Evolutionary conservation across 1,284 basidiomycete species (phyloP), one percentile per base, ranked within the genome.

Genomic region (Leccinum proliferum): DNA sequence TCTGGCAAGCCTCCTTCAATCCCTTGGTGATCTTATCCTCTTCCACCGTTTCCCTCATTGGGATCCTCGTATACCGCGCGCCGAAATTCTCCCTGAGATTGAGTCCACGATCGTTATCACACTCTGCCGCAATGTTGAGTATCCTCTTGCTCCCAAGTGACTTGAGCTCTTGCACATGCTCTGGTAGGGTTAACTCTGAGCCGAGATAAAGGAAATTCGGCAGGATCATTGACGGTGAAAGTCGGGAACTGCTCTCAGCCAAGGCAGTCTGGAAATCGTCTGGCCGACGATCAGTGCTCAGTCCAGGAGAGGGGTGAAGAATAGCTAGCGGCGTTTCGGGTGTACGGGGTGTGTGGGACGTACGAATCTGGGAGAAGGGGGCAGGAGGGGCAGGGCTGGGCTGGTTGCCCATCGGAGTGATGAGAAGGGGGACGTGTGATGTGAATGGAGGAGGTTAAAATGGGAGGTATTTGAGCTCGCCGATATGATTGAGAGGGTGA

Each of bases 41-140:
- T 73, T 98, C 96, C 14, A 98, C 93, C 3, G 87, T 94, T 77
- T 98, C 96, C 67, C 93, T 82, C 91, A 98, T 94, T 2, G 94
- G 92, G 43, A 98, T 89, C 67, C 88, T 88, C 57, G 85, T 79
- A 73, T 98, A 97, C 65, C 85, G 84, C 66, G 32, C 32, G 29
- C 93, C 90, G 72, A 98, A 96, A 29, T 79, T 79, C 59, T 84
- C 79, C 35, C 79, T 79, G 63, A 96, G 70, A 21, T 78, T 76
- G 63, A 95, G 76, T 0, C 87, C 91, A 62, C 89, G 85, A 71
- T 94, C 88, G 67, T 94, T 86, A 67, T 94, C 88, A 73, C 94
- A 29, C 29, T 29, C 29, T 34, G 84, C 81, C 5, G 96, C 96
- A 46, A 97, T 88, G 70, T 98, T 98, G 63, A 98, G 77, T 63